Conservation (phyloP, 768 basidiomycete species). For the Leucogyrophana mollusca region DNA sequence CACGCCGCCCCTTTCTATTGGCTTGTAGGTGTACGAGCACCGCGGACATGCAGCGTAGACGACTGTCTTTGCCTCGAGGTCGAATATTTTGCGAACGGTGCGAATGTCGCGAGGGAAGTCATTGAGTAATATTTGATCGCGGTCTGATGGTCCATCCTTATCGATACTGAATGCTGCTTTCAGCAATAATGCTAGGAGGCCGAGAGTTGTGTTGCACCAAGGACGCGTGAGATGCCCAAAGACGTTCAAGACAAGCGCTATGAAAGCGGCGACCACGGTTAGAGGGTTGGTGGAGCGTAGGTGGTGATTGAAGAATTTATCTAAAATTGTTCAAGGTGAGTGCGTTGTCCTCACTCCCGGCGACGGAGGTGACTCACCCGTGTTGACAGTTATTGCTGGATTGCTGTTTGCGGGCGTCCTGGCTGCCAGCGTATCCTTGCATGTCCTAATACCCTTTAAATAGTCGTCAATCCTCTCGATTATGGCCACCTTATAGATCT, state of each 20-base stretch:
- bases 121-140: neutral
- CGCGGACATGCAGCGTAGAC: constrained; percentile 23
- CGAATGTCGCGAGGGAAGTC: constrained; percentile 15
- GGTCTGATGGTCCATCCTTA: neutral
- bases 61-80: constrained; percentile 15
- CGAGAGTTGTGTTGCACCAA: constrained; percentile 6
- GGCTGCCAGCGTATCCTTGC: neutral
- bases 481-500: too few relatives aligned
- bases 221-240: constrained; percentile 4
- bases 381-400: neutral
- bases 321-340: neutral
- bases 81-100: constrained; percentile 15
- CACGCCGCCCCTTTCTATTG: neutral
- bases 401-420: constrained; percentile 1
- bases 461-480: too few relatives aligned
- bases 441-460: too few relatives aligned
- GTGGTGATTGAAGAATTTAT: neutral
- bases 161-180: neutral
- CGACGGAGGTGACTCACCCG: neutral
- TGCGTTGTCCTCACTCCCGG: neutral
- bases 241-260: constrained; percentile 2
- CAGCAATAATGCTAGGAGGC: constrained; percentile 4
- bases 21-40: constrained; percentile 23
- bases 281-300: constrained; percentile 4
- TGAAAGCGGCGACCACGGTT: constrained; percentile 3